These are phyloP conservation scores for Dinochytrium kinnereticum DNA, from an alignment of 371 early-diverging fungal species.

Conservation along the genomic window DNA sequence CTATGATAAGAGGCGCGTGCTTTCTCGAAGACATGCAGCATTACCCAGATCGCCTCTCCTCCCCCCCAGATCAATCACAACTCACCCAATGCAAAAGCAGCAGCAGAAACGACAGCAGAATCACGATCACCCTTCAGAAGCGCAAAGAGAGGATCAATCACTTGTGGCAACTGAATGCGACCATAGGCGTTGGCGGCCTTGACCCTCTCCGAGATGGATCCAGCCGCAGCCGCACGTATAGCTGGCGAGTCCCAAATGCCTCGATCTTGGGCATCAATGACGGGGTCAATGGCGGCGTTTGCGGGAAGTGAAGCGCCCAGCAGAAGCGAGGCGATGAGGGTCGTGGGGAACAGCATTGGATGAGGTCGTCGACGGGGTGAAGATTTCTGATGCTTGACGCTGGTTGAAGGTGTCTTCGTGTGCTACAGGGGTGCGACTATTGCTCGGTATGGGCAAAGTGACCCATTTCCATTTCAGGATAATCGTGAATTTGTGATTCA, in stretches of 20 bases:
- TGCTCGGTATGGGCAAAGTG: no score
- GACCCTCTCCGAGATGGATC: neutral
- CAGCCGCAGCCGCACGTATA: neutral
- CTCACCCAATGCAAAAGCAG: neutral
- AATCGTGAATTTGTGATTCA: no score
- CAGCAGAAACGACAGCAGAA: slow-evolving; percentile 2
- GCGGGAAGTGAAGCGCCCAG: neutral
- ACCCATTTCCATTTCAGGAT: no score
- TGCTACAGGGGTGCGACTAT: no score
- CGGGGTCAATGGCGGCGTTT: neutral
- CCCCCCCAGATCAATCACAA: no score
- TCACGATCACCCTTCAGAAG: slow-evolving; percentile 6
- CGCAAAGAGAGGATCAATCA: neutral
- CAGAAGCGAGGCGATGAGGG: neutral
- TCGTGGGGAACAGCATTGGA: neutral
- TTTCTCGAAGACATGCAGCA: no score
- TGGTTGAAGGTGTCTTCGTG: no score
- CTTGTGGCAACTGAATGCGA: neutral
- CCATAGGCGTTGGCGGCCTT: slow-evolving; percentile 2
- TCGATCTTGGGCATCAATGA: neutral
- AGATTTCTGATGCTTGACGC: no score
- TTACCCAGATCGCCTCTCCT: no score
- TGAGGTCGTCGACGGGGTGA: no score
- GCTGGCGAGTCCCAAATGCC: neutral
- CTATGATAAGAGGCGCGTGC: no score